Base-by-base conservation (phyloP, 2,329 filamentous ascomycete genomes). In the Botrytis hyacinthi region DNA sequence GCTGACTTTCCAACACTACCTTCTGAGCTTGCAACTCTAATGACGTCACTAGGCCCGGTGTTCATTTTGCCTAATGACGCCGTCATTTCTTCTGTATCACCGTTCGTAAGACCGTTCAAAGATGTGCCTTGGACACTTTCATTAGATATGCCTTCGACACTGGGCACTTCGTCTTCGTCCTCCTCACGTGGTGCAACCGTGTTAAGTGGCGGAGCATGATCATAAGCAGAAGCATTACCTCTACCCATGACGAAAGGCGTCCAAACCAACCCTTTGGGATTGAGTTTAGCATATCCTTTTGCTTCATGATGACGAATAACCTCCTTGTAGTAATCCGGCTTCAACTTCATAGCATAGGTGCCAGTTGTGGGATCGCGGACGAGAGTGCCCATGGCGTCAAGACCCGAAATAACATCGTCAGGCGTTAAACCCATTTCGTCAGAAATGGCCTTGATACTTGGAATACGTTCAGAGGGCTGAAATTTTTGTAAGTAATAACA, bases 201-300 rank as follows among this genome's bases (percentile, higher is more conserved):
- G 76, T 93, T 95, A 73, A 98, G 85, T 10, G 91, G 88, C 9
- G 93, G 93, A 9, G 91, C 93, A 68, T 94, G 88, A 80, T 97
- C 94, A 78, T 96, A 95, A 78, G 93, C 93, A 6, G 91, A 92
- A 51, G 92, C 89, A 77, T 92, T 95, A 81, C 89, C 92, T 75
- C 94, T 90, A 40, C 96, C 95, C 94, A 98, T 98, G 60, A 98
- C 91, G 81, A 97, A 99, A 0, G 96, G 96, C 22, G 95, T 98
- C 96, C 96, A 99, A 18, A 95, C 92, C 40, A 99, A 86, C 29
- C 90, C 90, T 62, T 92, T 90, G 0, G 92, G 89, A 77, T 96
- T 92, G 51, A 99, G 88, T 78, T 90, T 92, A 35, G 97, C 93
- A 77, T 97, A 97, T 16, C 92, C 91, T 80, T 98, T 98, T 67